Evolutionary conservation across 2,329 filamentous ascomycete species (phyloP).

Genomic region (Claviceps arundinis): DNA sequence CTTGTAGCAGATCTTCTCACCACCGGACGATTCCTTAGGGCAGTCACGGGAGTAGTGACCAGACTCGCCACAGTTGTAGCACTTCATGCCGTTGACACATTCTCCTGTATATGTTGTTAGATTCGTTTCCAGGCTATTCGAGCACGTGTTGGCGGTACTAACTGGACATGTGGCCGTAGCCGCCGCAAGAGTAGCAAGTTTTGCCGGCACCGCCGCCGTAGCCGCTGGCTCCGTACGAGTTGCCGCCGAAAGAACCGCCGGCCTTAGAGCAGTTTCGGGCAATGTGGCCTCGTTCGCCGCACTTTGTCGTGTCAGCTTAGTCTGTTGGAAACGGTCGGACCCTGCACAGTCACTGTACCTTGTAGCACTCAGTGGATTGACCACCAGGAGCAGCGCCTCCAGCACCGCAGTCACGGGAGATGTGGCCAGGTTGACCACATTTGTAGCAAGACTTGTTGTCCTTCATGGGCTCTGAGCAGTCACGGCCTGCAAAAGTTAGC

Average conservation of each 20-base stretch:
- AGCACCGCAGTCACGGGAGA: slow-evolving; percentile 73
- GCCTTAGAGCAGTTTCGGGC: slow-evolving; percentile 74
- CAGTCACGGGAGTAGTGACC: slow-evolving; percentile 94
- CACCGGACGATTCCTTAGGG: slow-evolving; percentile 73
- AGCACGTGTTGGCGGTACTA: slow-evolving; percentile 18
- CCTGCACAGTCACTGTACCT: slow-evolving; percentile 29
- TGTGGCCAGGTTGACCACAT: slow-evolving; percentile 74
- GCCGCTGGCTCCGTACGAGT: slow-evolving; percentile 19
- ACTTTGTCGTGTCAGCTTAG: slow-evolving; percentile 32
- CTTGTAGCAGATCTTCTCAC: slow-evolving; percentile 98
- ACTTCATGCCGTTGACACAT: slow-evolving; percentile 98
- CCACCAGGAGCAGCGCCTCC: slow-evolving; percentile 34
- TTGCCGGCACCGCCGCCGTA: slow-evolving; percentile 45
- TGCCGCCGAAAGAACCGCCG: slow-evolving; percentile 32
- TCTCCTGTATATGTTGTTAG: slow-evolving; percentile 41
- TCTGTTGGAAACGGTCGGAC: no score
- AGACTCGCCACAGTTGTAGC: slow-evolving; percentile 96
- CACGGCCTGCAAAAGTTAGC: slow-evolving; percentile 50
- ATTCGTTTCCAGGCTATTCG: no score
- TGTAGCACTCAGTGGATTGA: slow-evolving; percentile 72
- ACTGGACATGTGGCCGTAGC: slow-evolving; percentile 92
- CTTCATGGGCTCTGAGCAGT: slow-evolving; percentile 81
- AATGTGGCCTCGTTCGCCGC: slow-evolving; percentile 91
- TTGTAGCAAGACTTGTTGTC: slow-evolving; percentile 70
- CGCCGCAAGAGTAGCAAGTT: slow-evolving; percentile 97